phyloP scores from a whole-genome alignment of 1,139 yeast genomes.

The Hanseniaspora uvarum region DNA sequence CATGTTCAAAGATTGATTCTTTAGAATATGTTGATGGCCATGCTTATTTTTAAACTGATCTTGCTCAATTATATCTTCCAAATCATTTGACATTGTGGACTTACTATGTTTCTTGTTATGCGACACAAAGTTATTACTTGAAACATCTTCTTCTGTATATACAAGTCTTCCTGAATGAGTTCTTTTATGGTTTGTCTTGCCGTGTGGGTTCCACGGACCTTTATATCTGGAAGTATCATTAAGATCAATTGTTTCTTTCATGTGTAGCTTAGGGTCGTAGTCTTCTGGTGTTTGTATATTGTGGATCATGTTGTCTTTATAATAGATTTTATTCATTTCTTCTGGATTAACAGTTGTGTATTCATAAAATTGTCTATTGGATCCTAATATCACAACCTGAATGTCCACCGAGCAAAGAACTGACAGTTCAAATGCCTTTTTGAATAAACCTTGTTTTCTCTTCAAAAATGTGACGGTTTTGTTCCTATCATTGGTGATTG shows the following conservation, averaged over 20 bases:
- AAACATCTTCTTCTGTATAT: constrained; percentile 28
- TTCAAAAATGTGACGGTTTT: constrained; percentile 83
- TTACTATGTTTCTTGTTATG: constrained; percentile 19
- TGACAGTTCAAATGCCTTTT: constrained; percentile 90
- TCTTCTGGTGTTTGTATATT: constrained; percentile 54
- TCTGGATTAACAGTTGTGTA: constrained; percentile 63
- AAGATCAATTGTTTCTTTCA: constrained; percentile 7
- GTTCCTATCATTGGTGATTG: constrained; percentile 81
- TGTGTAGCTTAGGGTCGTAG: constrained; percentile 35
- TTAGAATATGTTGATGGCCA: neutral
- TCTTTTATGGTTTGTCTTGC: constrained; percentile 9
- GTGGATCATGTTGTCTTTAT: constrained; percentile 35
- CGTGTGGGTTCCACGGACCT: constrained; percentile 15
- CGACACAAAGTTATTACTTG: constrained; percentile 22
- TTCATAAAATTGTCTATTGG: constrained; percentile 66
- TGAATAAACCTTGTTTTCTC: constrained; percentile 88
- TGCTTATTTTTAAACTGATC: neutral
- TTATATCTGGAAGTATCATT: constrained; percentile 28
- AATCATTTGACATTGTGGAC: constrained; percentile 19
- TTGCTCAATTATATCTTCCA: constrained; percentile 19
- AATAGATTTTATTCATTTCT: constrained; percentile 50
- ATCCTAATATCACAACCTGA: constrained; percentile 82
- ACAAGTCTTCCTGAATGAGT: constrained; percentile 14
- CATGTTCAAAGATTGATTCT: neutral
- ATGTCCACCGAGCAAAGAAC: constrained; percentile 87